A percentile compares a stretch with the other conserved stretches of the same genome.
These are phyloP conservation scores for Chimonanthus salicifolius DNA, from an alignment of 164 flowering plant genomes.

Conservation along the genomic window DNA sequence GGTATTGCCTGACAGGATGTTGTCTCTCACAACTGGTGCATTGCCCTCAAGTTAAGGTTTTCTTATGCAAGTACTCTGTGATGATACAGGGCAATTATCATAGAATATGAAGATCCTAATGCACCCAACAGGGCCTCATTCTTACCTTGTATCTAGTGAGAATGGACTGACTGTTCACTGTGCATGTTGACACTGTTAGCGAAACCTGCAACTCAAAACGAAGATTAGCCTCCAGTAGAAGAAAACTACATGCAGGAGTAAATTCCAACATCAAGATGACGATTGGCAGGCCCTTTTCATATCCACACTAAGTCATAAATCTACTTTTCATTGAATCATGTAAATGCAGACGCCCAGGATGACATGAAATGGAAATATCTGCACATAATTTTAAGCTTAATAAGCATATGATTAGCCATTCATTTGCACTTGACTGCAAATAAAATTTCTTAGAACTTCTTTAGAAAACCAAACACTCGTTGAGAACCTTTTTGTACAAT, in stretches of 20 bases:
- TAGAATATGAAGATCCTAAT: no score
- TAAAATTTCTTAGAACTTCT: not conserved
- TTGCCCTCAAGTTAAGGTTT: no score
- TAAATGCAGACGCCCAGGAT: not conserved
- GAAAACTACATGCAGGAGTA: not conserved
- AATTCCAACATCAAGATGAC: not conserved
- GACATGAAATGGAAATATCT: not conserved
- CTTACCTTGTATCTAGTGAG: no score
- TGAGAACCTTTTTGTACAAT: not conserved
- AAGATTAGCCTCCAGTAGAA: not conserved
- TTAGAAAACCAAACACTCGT: not conserved
- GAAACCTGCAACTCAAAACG: not conserved
- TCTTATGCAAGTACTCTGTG: no score
- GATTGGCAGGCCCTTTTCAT: not conserved
- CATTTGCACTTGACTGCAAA: not conserved
- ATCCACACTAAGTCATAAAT: not conserved
- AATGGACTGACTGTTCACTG: no score
- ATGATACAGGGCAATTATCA: no score
- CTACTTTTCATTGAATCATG: not conserved
- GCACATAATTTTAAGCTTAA: not conserved
- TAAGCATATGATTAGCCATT: not conserved
- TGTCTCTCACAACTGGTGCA: no score
- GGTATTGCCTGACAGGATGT: no score
- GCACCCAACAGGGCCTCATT: no score
- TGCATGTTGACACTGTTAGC: no score